Conservation (phyloP, 1,284 basidiomycete genomes). For the Macrocybe sp. region DNA sequence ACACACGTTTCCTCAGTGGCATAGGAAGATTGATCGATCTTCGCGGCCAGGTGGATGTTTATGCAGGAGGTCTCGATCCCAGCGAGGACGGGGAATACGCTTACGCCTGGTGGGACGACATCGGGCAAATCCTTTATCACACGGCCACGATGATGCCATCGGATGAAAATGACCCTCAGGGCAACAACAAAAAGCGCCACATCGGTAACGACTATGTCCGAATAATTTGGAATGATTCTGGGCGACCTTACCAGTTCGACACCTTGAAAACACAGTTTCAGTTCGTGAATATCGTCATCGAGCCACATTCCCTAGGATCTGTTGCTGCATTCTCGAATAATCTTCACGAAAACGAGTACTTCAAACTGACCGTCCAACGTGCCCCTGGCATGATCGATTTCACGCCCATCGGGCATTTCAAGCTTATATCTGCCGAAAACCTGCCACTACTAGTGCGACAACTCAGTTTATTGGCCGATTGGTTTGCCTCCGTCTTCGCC, state of each 20-base stretch:
- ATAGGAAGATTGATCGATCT: slow-evolving; percentile 88
- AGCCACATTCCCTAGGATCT: slow-evolving; percentile 85
- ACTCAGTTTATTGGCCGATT: slow-evolving; percentile 80
- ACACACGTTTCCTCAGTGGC: slow-evolving; percentile 88
- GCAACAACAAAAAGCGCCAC: slow-evolving; percentile 84
- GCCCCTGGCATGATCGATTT: slow-evolving; percentile 89
- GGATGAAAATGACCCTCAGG: slow-evolving; percentile 56
- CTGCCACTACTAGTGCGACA: slow-evolving; percentile 83
- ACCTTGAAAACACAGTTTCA: slow-evolving; percentile 93
- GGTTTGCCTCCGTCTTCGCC: slow-evolving; percentile 83
- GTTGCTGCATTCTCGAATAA: slow-evolving; percentile 78
- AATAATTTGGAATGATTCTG: slow-evolving; percentile 97
- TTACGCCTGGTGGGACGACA: slow-evolving; percentile 99
- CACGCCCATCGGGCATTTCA: slow-evolving; percentile 86
- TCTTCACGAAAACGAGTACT: slow-evolving; percentile 84
- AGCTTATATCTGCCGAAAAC: slow-evolving; percentile 83
- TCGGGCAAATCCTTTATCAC: slow-evolving; percentile 93
- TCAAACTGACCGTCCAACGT: slow-evolving; percentile 86
- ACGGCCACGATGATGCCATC: slow-evolving; percentile 97
- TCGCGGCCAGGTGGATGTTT: slow-evolving; percentile 92
- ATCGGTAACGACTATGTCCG: slow-evolving; percentile 95
- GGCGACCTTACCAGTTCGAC: slow-evolving; percentile 83
- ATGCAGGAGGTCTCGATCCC: slow-evolving; percentile 88
- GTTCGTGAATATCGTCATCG: slow-evolving; percentile 96
- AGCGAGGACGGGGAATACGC: slow-evolving; percentile 91